Evolutionary conservation across 306 rosid genomes (phyloP), one percentile per base, ranked within the genome.

Genomic region (Cercis canadensis): DNA sequence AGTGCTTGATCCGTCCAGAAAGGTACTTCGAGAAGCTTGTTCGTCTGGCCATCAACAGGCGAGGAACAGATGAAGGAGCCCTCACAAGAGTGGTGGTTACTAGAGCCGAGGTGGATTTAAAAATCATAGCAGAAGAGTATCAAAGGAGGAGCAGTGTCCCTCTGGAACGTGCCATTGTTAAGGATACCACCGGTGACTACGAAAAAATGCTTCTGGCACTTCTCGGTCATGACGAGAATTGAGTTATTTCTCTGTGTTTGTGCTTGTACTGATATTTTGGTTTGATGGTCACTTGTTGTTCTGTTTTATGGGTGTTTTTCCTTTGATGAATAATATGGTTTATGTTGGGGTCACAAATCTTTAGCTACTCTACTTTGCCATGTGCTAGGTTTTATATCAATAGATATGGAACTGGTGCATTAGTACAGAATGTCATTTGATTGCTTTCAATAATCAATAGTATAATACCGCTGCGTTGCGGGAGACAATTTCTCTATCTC

Each of bases 71-170:
- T 64, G 82, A 83, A 76, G 84, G 75, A 60, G 78, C 82, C 16
- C 75, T 79, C 31, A 76, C 85, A 34, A 76, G 87, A 66, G 87
- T 83, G 45, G 85, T 83, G 45, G 80, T 80, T 52, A 80, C 80
- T 7, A 74, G 85, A 72, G 81, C 85, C 0, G 85, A 76, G 75
- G 37, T 73, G 63, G 84, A 79, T 59, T 57, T 83, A 80, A 79
- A 79, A 64, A 75, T 51, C 0, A 65, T 83, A 52, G 82, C 44
- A 12, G 82, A 83, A 4, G 80, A 80, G 77, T 83, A 68, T 72
- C 84, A 68, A 46, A 75, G 71, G 64, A 80, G 84, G 74, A 76
- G 11, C 75, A 80, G 82, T 52, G 57, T 79, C 61, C 78, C 87
- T 46, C 78, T 83, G 73, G 84, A 80, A 1, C 80, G 39, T 4